Percentiles rank a stretch among this genome's conserved stretches.
These are phyloP conservation scores for Anthoceros angustus DNA, from an alignment of 225 moss, liverwort and hornwort genomes.

Conservation along the genomic window DNA sequence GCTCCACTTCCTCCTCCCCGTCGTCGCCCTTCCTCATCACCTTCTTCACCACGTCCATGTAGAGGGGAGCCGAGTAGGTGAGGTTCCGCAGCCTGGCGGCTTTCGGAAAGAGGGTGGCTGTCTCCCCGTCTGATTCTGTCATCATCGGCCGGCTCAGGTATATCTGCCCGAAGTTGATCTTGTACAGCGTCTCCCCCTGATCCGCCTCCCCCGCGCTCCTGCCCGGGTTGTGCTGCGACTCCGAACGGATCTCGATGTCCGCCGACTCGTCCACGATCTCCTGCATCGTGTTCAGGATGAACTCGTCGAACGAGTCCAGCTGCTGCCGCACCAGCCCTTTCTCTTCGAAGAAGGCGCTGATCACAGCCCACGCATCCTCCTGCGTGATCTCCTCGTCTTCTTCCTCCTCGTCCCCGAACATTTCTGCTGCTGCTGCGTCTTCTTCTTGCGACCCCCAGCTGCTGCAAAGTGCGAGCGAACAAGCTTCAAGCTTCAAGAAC, in stretches of 20 bases:
- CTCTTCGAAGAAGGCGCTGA: slow-evolving; percentile 94
- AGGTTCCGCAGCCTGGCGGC: slow-evolving; percentile 90
- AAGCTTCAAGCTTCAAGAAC: no score
- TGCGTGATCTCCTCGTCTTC: slow-evolving; percentile 97
- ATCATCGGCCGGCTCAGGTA: slow-evolving; percentile 98
- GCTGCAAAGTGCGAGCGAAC: no score
- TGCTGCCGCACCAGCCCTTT: slow-evolving; percentile 99
- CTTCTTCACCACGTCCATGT: slow-evolving; percentile 89
- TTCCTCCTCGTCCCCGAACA: slow-evolving; percentile 80
- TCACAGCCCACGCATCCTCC: slow-evolving; percentile 99
- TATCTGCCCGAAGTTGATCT: slow-evolving; percentile 98
- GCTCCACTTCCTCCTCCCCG: slow-evolving; percentile 74
- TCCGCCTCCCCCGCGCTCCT: slow-evolving; percentile 34
- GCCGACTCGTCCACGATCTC: slow-evolving; percentile 98
- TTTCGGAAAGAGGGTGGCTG: slow-evolving; percentile 94
- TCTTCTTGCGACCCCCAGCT: no score
- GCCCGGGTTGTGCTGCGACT: slow-evolving; percentile 98
- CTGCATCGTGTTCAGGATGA: slow-evolving; percentile 99
- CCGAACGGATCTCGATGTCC: slow-evolving; percentile 96
- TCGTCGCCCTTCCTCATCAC: slow-evolving; percentile 77
- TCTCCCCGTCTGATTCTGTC: slow-evolving; percentile 99
- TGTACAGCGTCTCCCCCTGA: slow-evolving; percentile 57
- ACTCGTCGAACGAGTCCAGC: slow-evolving; percentile 99
- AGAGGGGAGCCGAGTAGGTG: slow-evolving; percentile 92
- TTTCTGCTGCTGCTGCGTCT: slow-evolving; percentile 8